Evolutionary conservation across 495 filamentous ascomycete species (phyloP), one percentile per base, ranked within the genome.

Genomic region (Rusavskia elegans): DNA sequence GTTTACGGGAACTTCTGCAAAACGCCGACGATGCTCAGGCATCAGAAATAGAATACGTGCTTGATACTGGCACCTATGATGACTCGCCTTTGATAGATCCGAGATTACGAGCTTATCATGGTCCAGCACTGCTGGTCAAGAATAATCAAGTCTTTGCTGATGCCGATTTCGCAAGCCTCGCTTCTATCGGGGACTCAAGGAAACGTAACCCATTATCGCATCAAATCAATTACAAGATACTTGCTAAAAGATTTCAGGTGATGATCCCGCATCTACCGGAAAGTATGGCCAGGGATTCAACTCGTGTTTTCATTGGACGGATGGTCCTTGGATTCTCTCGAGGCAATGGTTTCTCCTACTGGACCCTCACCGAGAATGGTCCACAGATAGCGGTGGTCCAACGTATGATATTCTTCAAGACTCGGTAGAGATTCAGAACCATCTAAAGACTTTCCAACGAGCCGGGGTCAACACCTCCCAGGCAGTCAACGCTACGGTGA

Each of bases 241-340:
- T 20, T 35, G 40, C 40, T 42, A 19, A 42, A 8, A 8, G 7
- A 1, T 21, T 5, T 19, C 14, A 42, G 40, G 59, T 2, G 25
- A 54, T 11, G 68, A 70, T 55, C 53, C 57, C 5, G 65, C 41
- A 23, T 59, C 61, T 3, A 71, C 68, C 17, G 68, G 68, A 8
- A 70, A 68, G 48, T 68, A 66, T 56, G 65, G 68, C 2, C 61
- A 65, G 41, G 68, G 68, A 2, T 71, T 71, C 40, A 71, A 68
- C 51, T 65, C 64, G 11, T 66, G 68, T 1, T 72, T 71, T 44
- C 69, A 72, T 52, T 72, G 64, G 64, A 71, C 69, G 0, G 69
- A 72, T 55, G 64, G 59, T 8, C 69, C 69, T 10, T 67, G 64
- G 21, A 65, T 72, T 32, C 44, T 69, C n/a, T 70, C 67, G 21